Conservation (phyloP, 441 rosid genomes). For the Rhodomyrtus psidioides region DNA sequence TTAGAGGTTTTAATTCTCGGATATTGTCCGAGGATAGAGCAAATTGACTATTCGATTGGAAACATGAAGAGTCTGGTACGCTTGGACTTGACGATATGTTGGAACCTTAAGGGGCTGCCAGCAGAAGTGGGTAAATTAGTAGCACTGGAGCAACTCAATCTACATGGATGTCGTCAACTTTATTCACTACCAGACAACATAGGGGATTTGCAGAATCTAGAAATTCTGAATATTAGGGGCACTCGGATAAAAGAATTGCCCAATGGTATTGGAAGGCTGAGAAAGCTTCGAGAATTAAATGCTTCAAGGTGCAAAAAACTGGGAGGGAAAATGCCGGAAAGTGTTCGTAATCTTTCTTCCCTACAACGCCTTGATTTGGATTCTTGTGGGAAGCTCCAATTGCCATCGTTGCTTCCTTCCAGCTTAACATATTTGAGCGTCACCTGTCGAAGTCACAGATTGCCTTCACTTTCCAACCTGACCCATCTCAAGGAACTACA, state of each 20-base stretch:
- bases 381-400: background rate
- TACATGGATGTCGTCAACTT: background rate
- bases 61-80: background rate
- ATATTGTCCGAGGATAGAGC: background rate
- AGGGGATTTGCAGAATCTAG: too few species aligned
- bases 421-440: background rate
- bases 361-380: background rate
- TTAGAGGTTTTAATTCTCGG: background rate
- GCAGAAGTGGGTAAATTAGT: background rate
- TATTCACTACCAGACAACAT: background rate
- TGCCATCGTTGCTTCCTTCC: background rate
- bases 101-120: background rate
- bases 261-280: background rate
- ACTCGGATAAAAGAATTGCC: background rate
- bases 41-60: background rate
- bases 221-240: accelerated
- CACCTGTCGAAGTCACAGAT: background rate
- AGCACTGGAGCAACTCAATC: background rate
- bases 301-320: background rate
- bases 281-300: background rate
- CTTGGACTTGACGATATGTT: background rate
- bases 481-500: background rate
- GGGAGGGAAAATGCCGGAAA: background rate
- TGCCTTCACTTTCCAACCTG: background rate
- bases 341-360: background rate